Conservation (phyloP, 768 basidiomycete genomes). For the Suillus fuscotomentosus region DNA sequence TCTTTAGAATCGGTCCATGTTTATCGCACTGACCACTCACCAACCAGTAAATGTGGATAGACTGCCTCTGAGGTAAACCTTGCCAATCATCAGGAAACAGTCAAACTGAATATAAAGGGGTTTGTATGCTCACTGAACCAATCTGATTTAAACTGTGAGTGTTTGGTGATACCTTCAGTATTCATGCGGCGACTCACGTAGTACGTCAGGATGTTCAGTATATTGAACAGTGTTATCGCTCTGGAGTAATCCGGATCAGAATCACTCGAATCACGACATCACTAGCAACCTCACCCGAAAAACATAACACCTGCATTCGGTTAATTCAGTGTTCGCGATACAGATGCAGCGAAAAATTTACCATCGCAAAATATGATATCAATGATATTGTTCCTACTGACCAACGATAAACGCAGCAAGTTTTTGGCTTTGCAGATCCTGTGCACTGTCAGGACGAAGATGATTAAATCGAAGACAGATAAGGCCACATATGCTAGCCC, state of each 20-base stretch:
- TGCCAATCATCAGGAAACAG: not conserved
- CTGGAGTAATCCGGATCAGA: not conserved
- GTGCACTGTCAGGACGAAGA: not conserved
- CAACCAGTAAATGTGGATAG: not conserved
- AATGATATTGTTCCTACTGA: not conserved
- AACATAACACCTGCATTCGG: not conserved
- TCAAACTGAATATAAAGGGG: not conserved
- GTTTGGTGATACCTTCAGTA: not conserved
- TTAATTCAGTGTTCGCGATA: not conserved
- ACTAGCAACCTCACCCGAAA: not conserved
- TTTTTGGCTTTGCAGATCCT: not conserved
- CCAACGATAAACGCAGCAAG: not conserved
- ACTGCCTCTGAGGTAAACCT: not conserved
- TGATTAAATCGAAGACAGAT: not conserved
- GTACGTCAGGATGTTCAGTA: not conserved
- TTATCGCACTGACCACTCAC: not conserved
- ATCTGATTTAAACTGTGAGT: not conserved
- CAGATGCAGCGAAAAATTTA: not conserved
- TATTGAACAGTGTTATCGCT: not conserved
- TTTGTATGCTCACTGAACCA: not conserved
- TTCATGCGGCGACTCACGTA: not conserved
- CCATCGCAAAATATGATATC: not conserved
- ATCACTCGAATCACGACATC: not conserved
- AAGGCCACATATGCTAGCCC: not conserved
- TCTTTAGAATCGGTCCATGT: not conserved